Evolutionary conservation across 2,329 filamentous ascomycete species (phyloP).

Genomic region (Monosporascus sp.): DNA sequence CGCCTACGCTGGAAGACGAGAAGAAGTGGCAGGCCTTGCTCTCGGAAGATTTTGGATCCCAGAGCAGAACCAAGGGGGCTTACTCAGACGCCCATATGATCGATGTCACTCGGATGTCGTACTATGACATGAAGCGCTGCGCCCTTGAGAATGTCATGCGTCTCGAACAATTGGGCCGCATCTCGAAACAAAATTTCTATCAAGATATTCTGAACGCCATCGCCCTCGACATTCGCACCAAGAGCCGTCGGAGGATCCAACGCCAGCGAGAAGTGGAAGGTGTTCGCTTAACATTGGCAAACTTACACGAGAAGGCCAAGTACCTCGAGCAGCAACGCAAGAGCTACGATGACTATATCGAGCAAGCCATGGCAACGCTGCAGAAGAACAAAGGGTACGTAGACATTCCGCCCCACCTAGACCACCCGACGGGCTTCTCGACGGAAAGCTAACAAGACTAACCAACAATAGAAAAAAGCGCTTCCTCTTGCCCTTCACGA

Average conservation of each 20-base stretch:
- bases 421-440: background rate
- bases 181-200: conserved; percentile 87
- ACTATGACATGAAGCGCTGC: conserved; percentile 86
- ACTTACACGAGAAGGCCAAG: conserved; percentile 77
- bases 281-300: conserved; percentile 67
- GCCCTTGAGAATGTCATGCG: conserved; percentile 90
- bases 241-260: conserved; percentile 88
- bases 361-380: conserved; percentile 94
- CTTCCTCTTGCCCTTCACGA: conserved; percentile 93
- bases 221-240: conserved; percentile 92
- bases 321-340: conserved; percentile 95
- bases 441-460: conserved; percentile 18
- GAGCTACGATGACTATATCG: conserved; percentile 98
- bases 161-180: conserved; percentile 80
- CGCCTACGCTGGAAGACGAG: conserved; percentile 81
- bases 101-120: conserved; percentile 84
- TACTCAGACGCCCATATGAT: conserved; percentile 86
- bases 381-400: conserved; percentile 89
- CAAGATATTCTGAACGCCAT: conserved; percentile 98
- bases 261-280: conserved; percentile 86
- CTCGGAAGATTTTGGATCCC: conserved; percentile 70
- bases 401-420: background rate
- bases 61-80: conserved; percentile 67
- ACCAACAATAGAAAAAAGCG: conserved; percentile 63
- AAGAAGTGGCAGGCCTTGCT: conserved; percentile 79